Conservation (phyloP, 768 basidiomycete species). For the Lyophyllum shimeji region DNA sequence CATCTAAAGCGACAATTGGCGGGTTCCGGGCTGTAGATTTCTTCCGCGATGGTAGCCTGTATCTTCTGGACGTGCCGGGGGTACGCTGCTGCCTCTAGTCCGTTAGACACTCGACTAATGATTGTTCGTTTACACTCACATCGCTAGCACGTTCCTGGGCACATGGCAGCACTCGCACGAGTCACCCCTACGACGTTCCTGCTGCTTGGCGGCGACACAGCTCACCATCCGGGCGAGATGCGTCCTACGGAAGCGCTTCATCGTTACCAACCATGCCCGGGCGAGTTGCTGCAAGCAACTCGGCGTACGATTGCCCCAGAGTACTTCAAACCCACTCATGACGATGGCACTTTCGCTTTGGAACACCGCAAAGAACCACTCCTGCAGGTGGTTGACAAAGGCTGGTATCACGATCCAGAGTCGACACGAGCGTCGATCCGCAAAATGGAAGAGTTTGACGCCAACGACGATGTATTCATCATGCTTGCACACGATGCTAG, state of each 20-base stretch:
- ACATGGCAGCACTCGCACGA: conserved; percentile 1
- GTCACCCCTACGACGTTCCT: not conserved
- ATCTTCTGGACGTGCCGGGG: conserved; percentile 4
- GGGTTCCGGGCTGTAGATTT: conserved; percentile 4
- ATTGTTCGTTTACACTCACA: not conserved
- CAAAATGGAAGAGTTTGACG: not conserved
- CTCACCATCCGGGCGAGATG: conserved; percentile 1
- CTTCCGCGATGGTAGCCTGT: conserved; percentile 2
- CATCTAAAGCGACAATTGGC: not conserved
- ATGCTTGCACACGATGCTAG: not conserved
- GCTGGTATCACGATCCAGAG: not conserved
- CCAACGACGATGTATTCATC: conserved; percentile 5
- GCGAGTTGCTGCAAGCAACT: not conserved
- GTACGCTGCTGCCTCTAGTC: not conserved
- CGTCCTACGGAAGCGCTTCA: not conserved
- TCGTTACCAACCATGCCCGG: conserved; percentile 1
- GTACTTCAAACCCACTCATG: not conserved
- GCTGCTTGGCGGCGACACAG: not conserved
- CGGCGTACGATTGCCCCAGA: not conserved
- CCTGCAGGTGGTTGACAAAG: not conserved
- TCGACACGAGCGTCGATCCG: not conserved
- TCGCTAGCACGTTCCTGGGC: not conserved
- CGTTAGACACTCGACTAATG: not conserved
- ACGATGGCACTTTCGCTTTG: not conserved
- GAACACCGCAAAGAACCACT: not conserved